Base-by-base conservation (phyloP, 768 basidiomycete species). In the Agaricus blazei region DNA sequence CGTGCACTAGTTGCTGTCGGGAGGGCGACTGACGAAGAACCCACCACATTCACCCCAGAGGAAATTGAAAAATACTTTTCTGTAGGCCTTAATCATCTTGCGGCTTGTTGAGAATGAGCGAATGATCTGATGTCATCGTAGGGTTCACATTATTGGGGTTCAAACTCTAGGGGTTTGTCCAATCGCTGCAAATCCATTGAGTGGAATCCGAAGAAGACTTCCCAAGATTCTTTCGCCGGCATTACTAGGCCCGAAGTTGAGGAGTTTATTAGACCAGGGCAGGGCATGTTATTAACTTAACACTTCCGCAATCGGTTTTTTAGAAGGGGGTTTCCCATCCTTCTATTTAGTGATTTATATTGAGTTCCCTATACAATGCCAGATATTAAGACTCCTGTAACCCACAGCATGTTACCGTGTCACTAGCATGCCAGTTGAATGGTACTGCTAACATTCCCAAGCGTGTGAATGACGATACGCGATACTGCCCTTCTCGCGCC, bases 171-270 rank as follows among this genome's bases (percentile, higher is more conserved):
- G 14, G 75, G 73, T 59, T 68, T 67, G 27, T 73, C 73, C 0
- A 75, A 76, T 41, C 68, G 78, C 50, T 69, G 71, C 0, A 68
- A 69, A 42, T 63, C 65, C 11, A 60, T 83, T 43, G 81, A 82
- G 12, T 83, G 82, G 83, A 75, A 74, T 53, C 79, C 83, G 9
- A 72, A 59, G 54, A 73, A 72, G 60, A 75, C 67, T 12, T 79
- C 74, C 9, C 64, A 72, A 52, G 81, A 83, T 62, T 73, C 83
- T 69, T 59, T 83, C 11, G 67, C 64, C 37, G 79, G 75, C 58
- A 71, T 84, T 19, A 19, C 19, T 49, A 69, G 70, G 54, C 63
- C 69, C 4, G 80, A 83, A 64, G 72, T 79, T 1, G 72, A 73
- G 23, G 59, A 52, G 42, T 41, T 54, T 27, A 26, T 47, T 2